Percentiles rank a stretch among this genome's conserved stretches.
These are phyloP conservation scores for Casuarina cunninghamiana DNA, from an alignment of 306 rosid species.

Conservation along the genomic window DNA sequence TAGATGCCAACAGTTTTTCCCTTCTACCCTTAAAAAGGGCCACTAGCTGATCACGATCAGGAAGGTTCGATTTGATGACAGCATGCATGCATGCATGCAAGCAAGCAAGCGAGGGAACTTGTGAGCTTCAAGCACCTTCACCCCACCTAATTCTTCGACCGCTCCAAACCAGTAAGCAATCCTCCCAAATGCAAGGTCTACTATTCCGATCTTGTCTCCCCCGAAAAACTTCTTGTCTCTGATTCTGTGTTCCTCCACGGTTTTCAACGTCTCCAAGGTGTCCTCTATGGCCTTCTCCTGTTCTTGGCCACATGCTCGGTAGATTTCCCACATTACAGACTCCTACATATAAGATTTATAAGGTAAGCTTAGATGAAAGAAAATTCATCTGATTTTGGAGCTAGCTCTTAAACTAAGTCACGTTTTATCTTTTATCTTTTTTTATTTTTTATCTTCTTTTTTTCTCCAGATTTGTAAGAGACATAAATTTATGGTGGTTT, in stretches of 20 bases:
- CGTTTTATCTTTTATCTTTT: too few relatives aligned
- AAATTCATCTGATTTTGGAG: too few relatives aligned
- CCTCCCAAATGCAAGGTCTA: conserved; percentile 29
- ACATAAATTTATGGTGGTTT: too few relatives aligned
- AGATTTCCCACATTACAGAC: not conserved
- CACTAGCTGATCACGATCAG: conserved; percentile 14
- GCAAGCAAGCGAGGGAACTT: conserved; percentile 21
- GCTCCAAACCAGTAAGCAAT: conserved; percentile 25
- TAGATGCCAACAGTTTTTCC: not conserved
- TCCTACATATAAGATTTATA: too few relatives aligned
- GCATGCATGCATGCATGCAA: conserved; percentile 26
- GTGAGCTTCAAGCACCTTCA: conserved; percentile 22
- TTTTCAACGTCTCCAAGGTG: conserved; percentile 12
- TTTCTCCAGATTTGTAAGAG: too few relatives aligned
- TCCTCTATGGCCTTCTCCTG: conserved; percentile 11
- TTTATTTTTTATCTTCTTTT: too few relatives aligned
- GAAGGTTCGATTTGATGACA: conserved; percentile 27
- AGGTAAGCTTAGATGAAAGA: too few relatives aligned
- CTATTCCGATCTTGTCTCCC: conserved; percentile 29
- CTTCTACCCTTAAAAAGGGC: not conserved
- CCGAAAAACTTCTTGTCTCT: conserved; percentile 27
- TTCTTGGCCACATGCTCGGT: conserved; percentile 3
- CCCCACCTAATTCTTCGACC: conserved; percentile 5
- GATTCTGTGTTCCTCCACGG: conserved; percentile 9
- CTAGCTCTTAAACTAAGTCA: too few relatives aligned